Evolutionary conservation across 345 rosid species (phyloP).

Genomic region (sweet orange (Citrus sinensis)): DNA sequence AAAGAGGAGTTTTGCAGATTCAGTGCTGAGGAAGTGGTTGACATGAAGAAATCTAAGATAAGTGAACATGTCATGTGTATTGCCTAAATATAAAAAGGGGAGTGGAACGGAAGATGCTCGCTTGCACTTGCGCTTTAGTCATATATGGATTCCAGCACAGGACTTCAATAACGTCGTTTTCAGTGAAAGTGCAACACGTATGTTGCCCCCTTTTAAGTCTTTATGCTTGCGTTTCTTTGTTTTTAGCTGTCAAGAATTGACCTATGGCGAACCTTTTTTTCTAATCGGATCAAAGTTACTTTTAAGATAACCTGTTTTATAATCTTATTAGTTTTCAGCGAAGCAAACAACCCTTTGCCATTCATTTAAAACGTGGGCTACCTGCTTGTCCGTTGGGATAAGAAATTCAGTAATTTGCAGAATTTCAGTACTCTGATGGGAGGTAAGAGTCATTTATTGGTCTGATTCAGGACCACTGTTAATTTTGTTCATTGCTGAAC

Average conservation of each 20-base stretch:
- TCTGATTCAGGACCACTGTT: not conserved
- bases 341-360: not conserved
- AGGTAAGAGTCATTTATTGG: not conserved
- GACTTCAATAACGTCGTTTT: not conserved
- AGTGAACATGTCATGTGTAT: not conserved
- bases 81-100: not conserved
- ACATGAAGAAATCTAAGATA: not conserved
- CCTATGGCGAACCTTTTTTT: not conserved
- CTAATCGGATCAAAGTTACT: not conserved
- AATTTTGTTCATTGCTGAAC: not conserved
- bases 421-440: not conserved
- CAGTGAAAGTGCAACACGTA: not conserved
- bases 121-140: not conserved
- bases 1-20: not conserved
- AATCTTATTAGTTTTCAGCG: too few species aligned
- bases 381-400: not conserved
- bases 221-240: not conserved
- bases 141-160: slow-evolving; percentile 8
- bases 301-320: too few species aligned
- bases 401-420: not conserved
- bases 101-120: not conserved
- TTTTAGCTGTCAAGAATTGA: not conserved
- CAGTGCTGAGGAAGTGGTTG: not conserved
- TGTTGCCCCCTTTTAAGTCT: not conserved
- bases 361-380: not conserved